phyloP scores from a whole-genome alignment of 2,329 filamentous ascomycete genomes.

The Dactylonectria macrodidyma region DNA sequence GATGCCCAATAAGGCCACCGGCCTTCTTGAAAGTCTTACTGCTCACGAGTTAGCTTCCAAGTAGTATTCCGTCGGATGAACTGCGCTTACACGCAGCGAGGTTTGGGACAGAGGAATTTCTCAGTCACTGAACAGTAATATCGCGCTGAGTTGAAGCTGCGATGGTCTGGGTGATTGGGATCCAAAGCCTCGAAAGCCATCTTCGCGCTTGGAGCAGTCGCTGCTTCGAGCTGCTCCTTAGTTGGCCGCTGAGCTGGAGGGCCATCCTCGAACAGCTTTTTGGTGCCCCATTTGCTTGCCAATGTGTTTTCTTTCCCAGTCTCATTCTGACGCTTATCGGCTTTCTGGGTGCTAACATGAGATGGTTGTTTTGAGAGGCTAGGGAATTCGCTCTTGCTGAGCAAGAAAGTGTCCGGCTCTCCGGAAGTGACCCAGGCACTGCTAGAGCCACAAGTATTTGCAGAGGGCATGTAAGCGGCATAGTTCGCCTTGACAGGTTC shows the following conservation, averaged over 20 bases:
- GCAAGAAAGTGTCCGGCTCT: conserved; percentile 21
- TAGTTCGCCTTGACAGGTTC: conserved; percentile 50
- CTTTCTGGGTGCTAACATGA: background rate
- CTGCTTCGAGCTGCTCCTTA: conserved; percentile 36
- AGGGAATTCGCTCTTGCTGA: conserved; percentile 38
- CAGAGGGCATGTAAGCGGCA: conserved; percentile 43
- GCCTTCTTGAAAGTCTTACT: conserved; percentile 59
- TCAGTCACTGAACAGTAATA: conserved; percentile 62
- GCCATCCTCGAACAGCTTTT: conserved; percentile 46
- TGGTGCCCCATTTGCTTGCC: conserved; percentile 14
- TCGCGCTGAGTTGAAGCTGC: conserved; percentile 61
- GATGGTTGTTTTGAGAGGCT: conserved; percentile 23
- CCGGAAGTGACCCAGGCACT: background rate
- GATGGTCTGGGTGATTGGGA: conserved; percentile 61
- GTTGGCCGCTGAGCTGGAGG: conserved; percentile 39
- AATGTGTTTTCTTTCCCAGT: conserved; percentile 24
- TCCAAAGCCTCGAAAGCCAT: conserved; percentile 38
- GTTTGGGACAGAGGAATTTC: conserved; percentile 69
- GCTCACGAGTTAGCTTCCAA: conserved; percentile 13
- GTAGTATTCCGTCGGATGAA: background rate
- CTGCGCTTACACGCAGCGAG: conserved; percentile 63
- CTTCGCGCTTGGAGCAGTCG: conserved; percentile 31
- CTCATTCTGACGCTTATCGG: background rate
- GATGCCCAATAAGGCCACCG: conserved; percentile 57
- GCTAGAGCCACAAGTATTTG: background rate